Evolutionary conservation across 306 rosid genomes (phyloP).

Genomic region (Pachyrhizus erosus): DNA sequence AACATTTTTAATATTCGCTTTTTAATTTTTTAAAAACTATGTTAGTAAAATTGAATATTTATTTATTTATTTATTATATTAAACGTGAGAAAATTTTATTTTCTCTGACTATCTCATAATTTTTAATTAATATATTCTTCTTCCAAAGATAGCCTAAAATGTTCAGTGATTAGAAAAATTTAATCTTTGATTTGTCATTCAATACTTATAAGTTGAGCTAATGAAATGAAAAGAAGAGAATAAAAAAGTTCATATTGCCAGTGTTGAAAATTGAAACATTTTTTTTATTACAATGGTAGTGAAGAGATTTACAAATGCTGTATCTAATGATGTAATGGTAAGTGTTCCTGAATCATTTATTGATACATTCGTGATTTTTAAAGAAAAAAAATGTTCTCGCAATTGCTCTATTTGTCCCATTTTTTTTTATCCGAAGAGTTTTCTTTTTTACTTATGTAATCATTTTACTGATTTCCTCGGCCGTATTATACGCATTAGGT

Average conservation of each 20-base stretch:
- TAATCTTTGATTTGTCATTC: not conserved
- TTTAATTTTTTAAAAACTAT: not conserved
- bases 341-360: not conserved
- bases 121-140: not conserved
- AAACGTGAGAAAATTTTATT: not conserved
- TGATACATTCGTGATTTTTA: not conserved
- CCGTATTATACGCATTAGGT: not conserved
- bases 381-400: not conserved
- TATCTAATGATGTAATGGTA: not conserved
- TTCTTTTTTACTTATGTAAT: not conserved
- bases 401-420: not conserved
- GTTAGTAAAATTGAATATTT: not conserved
- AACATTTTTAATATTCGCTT: not conserved
- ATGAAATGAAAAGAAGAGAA: not conserved
- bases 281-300: not conserved
- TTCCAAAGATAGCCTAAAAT: not conserved
- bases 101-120: not conserved
- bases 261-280: not conserved
- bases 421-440: not conserved
- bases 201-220: not conserved
- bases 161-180: not conserved
- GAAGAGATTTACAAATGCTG: not conserved
- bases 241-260: not conserved
- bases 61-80: not conserved
- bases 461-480: not conserved